phyloP scores from a whole-genome alignment of 106 monocot species.

The Cymbidium sinense region DNA sequence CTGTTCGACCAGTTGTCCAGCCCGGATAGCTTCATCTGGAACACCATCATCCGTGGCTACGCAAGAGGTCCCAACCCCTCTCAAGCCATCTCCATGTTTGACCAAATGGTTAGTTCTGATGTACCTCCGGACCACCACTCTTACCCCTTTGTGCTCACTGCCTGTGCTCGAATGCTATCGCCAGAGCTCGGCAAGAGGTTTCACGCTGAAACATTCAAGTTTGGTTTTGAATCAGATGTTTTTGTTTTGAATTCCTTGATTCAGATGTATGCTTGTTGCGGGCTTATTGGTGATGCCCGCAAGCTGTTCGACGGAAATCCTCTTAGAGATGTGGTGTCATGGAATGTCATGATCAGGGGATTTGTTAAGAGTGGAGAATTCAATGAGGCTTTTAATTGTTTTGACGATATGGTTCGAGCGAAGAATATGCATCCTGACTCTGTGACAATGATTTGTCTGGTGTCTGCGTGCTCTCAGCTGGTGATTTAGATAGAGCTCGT shows the following conservation, averaged over 20 bases:
- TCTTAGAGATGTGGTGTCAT: slow-evolving; percentile 17
- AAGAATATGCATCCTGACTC: slow-evolving; percentile 13
- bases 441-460: slow-evolving; percentile 18
- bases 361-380: slow-evolving; percentile 13
- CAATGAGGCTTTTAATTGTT: slow-evolving; percentile 11
- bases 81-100: slow-evolving; percentile 12
- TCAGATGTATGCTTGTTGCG: slow-evolving; percentile 22
- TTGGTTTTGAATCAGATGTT: slow-evolving; percentile 15
- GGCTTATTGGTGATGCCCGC: slow-evolving; percentile 14
- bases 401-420: slow-evolving; percentile 17
- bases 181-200: slow-evolving; percentile 7
- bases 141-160: slow-evolving; percentile 26
- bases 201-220: slow-evolving; percentile 12
- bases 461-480: slow-evolving; percentile 18
- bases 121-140: slow-evolving; percentile 18
- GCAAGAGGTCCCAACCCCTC: slow-evolving; percentile 14
- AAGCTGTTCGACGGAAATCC: slow-evolving; percentile 24
- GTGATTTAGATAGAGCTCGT: slow-evolving; percentile 18
- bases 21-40: slow-evolving; percentile 26
- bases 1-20: slow-evolving; percentile 12
- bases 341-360: slow-evolving; percentile 27
- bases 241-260: slow-evolving; percentile 24
- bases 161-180: slow-evolving; percentile 16
- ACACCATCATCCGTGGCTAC: slow-evolving; percentile 21
- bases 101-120: slow-evolving; percentile 7